Evolutionary conservation across 2,329 filamentous ascomycete genomes (phyloP), one percentile per base, ranked within the genome.

Genomic region (Claviceps humidiphila): DNA sequence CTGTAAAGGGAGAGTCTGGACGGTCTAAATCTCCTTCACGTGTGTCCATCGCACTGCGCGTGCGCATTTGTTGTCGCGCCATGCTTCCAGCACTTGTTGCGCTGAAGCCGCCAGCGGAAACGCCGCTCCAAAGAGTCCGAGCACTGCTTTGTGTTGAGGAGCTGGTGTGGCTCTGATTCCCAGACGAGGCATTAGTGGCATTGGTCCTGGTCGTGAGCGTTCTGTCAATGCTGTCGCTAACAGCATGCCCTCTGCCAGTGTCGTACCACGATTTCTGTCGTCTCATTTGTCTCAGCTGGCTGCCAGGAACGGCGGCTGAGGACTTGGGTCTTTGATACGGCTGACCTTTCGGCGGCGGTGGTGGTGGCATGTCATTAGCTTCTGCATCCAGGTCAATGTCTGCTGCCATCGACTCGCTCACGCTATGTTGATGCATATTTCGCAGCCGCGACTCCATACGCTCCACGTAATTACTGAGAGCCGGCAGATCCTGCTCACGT

Each of bases 41-140:
- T 52, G 77, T 74, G 42, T 80, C 82, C 58, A 87, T 68, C 3
- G 81, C 80, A 61, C 84, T 88, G 57, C 81, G 79, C 16, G 84
- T 75, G 56, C 83, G 64, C 58, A 75, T 68, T 62, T 84, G 85
- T 62, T 87, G 86, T 55, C 90, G 81, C 34, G 89, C 90, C 57
- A 94, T 81, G 68, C 91, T 97, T 51, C 90, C 93, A 16, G 93
- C 93, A 68, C 93, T 97, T 16, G 93, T 97, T 49, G 89, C 87
- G 66, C 91, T 97, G 68, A 96, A 89, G 13, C 80, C 91, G 49
- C 90, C 84, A 0, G 93, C 93, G 51, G 93, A 97, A 50, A 81
- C 77, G 3, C 91, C 93, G 65, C 91, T 97, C 91, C 96, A 96
- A 44, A 98, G 68, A 61, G 88, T 97, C 60, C 85, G 81, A 59